phyloP scores from a whole-genome alignment of 73 alveolate species.

The Vitrella brassicaformis region DNA sequence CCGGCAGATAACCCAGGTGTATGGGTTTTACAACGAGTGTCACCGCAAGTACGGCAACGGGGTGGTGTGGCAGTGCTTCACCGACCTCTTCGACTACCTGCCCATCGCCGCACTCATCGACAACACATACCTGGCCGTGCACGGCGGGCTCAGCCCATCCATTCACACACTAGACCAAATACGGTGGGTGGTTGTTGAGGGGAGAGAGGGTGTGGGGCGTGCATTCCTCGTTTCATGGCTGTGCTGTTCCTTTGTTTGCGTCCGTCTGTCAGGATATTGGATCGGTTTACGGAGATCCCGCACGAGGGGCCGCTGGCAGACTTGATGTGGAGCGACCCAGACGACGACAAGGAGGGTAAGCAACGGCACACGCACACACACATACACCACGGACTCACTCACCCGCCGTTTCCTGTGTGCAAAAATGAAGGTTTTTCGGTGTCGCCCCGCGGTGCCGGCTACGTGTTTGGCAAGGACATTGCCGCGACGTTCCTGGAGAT shows the following conservation, averaged over 20 bases:
- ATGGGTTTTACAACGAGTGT: conserved; percentile 63
- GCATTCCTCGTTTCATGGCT: too few species aligned
- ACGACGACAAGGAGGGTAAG: neutral
- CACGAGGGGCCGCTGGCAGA: conserved; percentile 98
- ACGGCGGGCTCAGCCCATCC: conserved; percentile 85
- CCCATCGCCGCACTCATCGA: conserved; percentile 89
- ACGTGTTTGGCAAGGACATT: conserved; percentile 86
- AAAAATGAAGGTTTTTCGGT: conserved; percentile 12
- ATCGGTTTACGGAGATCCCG: conserved; percentile 92
- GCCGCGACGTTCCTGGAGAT: conserved; percentile 62
- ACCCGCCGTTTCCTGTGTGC: too few species aligned
- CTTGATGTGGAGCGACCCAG: conserved; percentile 68
- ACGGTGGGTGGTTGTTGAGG: conserved; percentile 52
- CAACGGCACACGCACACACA: too few species aligned
- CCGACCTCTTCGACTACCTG: conserved; percentile 66
- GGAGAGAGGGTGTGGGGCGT: too few species aligned
- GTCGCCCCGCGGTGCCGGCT: conserved; percentile 92
- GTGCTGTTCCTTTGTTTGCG: too few species aligned
- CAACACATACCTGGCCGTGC: conserved; percentile 67
- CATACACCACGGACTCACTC: too few species aligned
- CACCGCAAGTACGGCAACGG: conserved; percentile 49
- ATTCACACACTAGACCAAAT: conserved; percentile 78
- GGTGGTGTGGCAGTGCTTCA: conserved; percentile 53
- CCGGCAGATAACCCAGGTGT: conserved; percentile 48
- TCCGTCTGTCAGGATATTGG: conserved; percentile 76